Evolutionary conservation across 2,329 filamentous ascomycete genomes (phyloP).

Genomic region (Fusarium verrucosum): DNA sequence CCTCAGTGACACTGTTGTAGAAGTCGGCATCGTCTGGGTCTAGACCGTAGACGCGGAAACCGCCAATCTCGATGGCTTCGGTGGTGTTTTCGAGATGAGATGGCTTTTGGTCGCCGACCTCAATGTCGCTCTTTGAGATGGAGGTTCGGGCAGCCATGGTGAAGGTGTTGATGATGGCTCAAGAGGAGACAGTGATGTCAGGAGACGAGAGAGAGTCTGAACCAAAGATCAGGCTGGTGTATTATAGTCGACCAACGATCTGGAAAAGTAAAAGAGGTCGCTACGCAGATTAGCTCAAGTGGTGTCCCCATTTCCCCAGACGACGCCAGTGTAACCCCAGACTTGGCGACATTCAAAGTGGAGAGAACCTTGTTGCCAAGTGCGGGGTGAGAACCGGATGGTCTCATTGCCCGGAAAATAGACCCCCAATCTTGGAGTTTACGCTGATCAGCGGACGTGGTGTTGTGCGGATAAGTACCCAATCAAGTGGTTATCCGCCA

Average conservation of each 20-base stretch:
- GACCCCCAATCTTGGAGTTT: neutral
- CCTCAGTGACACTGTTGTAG: slow-evolving; percentile 34
- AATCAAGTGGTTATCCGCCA: slow-evolving; percentile 17
- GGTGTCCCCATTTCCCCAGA: slow-evolving; percentile 25
- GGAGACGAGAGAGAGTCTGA: neutral
- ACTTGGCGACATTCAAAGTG: slow-evolving; percentile 23
- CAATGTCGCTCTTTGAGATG: slow-evolving; percentile 39
- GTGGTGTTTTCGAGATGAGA: slow-evolving; percentile 26
- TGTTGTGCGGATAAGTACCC: slow-evolving; percentile 29
- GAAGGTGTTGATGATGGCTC: neutral
- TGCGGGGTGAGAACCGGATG: slow-evolving; percentile 31
- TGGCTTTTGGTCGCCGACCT: slow-evolving; percentile 24
- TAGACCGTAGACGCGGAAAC: slow-evolving; percentile 37
- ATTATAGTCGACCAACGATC: slow-evolving; percentile 29
- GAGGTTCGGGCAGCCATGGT: slow-evolving; percentile 34
- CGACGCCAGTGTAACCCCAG: slow-evolving; percentile 25
- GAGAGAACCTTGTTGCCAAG: slow-evolving; percentile 8
- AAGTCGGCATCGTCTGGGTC: slow-evolving; percentile 40
- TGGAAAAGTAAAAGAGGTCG: slow-evolving; percentile 10
- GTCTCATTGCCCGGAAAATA: slow-evolving; percentile 32
- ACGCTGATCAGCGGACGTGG: neutral
- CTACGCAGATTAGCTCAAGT: slow-evolving; percentile 3
- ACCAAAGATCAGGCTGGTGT: slow-evolving; percentile 6
- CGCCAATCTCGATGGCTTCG: slow-evolving; percentile 35
- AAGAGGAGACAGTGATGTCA: neutral